Base-by-base conservation (phyloP, 179 eudicot species). In the Silene coronaria region DNA sequence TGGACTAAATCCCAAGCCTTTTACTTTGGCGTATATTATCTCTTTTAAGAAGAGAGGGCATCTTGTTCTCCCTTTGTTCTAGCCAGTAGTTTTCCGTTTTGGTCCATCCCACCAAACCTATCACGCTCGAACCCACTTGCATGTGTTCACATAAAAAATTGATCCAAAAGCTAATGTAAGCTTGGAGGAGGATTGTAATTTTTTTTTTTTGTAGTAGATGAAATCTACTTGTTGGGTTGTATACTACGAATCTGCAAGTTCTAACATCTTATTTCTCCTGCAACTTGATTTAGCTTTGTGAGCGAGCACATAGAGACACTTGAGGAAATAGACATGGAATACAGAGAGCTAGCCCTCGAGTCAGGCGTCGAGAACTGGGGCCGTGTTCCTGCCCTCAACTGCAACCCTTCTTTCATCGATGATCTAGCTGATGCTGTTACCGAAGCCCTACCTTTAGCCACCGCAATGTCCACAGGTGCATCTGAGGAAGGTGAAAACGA, bases 231-330 rank as follows among this genome's bases (percentile, higher is more conserved):
- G 74, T 24, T 76, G 60, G 45, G 45, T 27, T 14, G 16, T 16
- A 1, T n/a, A 3, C 61, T 64, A 19, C 11, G 7, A 5, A 48
- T 28, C 55, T 46, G 26, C n/a, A 24, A 74, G 14, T 17, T 22
- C 48, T 57, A 13, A 17, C n/a, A 57, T 59, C 7, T 22, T 55
- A 9, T 5, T 28, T 57, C 28, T 72, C 58, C 17, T 21, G 23
- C 58, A 71, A 3, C 45, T 36, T 67, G 60, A 75, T 76, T 73
- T 89, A 95, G 99, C 82, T 95, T 95, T 84, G 97, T 95, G 70
- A 95, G 99, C 51, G 99, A 95, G 85, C 99, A 95, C 88, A 95
- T 95, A 69, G 99, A 95, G 80, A 95, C 99, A 3, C 93, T 95
- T 17, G 99, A 95, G 84, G 99, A 95, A 83, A 95, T 95, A 27